Conservation (phyloP, 2,329 filamentous ascomycete genomes). For the Aspergillus latus region DNA sequence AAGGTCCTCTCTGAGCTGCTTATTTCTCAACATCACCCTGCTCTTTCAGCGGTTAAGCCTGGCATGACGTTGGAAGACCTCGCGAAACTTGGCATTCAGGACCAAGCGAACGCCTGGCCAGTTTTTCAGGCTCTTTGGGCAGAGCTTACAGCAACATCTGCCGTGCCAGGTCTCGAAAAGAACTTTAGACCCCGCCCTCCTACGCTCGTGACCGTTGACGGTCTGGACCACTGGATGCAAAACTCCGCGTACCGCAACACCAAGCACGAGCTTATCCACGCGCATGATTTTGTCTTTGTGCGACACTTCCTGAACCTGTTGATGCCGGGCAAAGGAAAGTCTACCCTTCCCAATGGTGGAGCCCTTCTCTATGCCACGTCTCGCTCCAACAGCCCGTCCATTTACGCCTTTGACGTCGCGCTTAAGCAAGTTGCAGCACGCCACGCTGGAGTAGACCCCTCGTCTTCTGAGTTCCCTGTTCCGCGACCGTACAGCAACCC, state of each 20-base stretch:
- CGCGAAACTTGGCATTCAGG: conserved; percentile 66
- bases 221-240: conserved; percentile 77
- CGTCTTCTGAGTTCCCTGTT: conserved; percentile 44
- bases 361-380: conserved; percentile 73
- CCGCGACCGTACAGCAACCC: conserved; percentile 54
- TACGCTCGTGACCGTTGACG: conserved; percentile 75
- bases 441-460: conserved; percentile 37
- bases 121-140: conserved; percentile 78
- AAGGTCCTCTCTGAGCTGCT: conserved; percentile 57
- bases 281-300: conserved; percentile 78
- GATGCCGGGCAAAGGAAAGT: conserved; percentile 35
- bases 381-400: conserved; percentile 65
- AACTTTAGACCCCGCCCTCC: conserved; percentile 54
- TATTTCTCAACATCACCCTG: conserved; percentile 55
- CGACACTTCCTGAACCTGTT: conserved; percentile 73
- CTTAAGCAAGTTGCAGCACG: conserved; percentile 54
- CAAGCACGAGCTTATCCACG: conserved; percentile 72
- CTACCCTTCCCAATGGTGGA: conserved; percentile 67
- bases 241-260: conserved; percentile 72
- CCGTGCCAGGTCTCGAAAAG: conserved; percentile 45
- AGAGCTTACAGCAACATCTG: conserved; percentile 63
- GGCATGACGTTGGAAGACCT: conserved; percentile 66
- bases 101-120: conserved; percentile 75
- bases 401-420: conserved; percentile 67
- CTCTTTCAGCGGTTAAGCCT: conserved; percentile 59